A percentile compares a stretch with the other conserved stretches of the same genome.
These are phyloP conservation scores for Fomitopsis pulvina DNA, from an alignment of 768 basidiomycete genomes.

Conservation along the genomic window DNA sequence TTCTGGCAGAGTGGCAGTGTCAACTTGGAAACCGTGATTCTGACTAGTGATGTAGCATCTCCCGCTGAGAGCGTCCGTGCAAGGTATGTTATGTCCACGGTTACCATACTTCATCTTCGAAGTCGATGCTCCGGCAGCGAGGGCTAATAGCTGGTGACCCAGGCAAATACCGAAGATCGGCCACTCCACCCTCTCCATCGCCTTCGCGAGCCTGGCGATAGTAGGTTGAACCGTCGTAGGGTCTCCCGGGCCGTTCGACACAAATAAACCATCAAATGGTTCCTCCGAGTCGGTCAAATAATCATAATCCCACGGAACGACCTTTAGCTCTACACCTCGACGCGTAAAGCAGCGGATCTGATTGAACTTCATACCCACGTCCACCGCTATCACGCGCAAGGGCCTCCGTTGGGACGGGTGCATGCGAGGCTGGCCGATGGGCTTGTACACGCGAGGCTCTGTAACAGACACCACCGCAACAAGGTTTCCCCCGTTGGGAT, in stretches of 20 bases:
- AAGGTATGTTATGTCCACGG: constrained; percentile 97
- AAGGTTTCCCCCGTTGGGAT: constrained; percentile 86
- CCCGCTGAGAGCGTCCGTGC: constrained; percentile 88
- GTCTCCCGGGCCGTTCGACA: constrained; percentile 98
- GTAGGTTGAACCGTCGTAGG: constrained; percentile 79
- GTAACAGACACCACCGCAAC: constrained; percentile 83
- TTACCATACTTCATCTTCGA: constrained; percentile 99
- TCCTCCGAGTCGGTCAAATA: constrained; percentile 66
- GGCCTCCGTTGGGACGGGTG: constrained; percentile 72
- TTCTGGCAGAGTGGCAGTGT: constrained; percentile 63
- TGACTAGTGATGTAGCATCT: constrained; percentile 99
- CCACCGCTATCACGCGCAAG: constrained; percentile 82
- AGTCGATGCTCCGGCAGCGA: constrained; percentile 90
- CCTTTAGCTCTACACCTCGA: constrained; percentile 92
- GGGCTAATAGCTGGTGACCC: constrained; percentile 93
- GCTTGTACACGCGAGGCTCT: constrained; percentile 61
- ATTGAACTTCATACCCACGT: constrained; percentile 99
- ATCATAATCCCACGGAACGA: constrained; percentile 97
- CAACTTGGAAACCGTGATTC: constrained; percentile 97
- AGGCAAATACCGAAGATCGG: constrained; percentile 99
- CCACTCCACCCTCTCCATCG: constrained; percentile 64
- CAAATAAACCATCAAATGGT: constrained; percentile 89
- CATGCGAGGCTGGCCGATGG: constrained; percentile 44
- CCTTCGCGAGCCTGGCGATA: constrained; percentile 56
- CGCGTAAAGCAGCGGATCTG: constrained; percentile 94